Conservation (phyloP, 306 rosid genomes). For the Cucumis sativus region Cucumber_9930_V3 NC_026656.2:15594501-15595000, state of each 20-base stretch:
- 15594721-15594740: background rate
- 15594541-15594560: background rate
- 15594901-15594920: too few species aligned
- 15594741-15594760: background rate
- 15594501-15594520: background rate
- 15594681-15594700: background rate
- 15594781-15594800: background rate
- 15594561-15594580: background rate
- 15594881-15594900: too few species aligned
- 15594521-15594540: background rate
- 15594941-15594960: too few species aligned
- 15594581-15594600: background rate
- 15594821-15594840: background rate
- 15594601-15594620: background rate
- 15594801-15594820: background rate
- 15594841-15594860: background rate
- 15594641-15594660: background rate
- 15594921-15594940: too few species aligned
- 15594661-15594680: background rate
- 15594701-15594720: background rate
- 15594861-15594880: too few species aligned
- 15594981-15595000: too few species aligned
- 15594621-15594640: background rate
- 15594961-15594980: too few species aligned
- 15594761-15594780: background rate